Evolutionary conservation across 345 rosid genomes (phyloP).

Genomic region (Eucalyptus pauciflora): DNA sequence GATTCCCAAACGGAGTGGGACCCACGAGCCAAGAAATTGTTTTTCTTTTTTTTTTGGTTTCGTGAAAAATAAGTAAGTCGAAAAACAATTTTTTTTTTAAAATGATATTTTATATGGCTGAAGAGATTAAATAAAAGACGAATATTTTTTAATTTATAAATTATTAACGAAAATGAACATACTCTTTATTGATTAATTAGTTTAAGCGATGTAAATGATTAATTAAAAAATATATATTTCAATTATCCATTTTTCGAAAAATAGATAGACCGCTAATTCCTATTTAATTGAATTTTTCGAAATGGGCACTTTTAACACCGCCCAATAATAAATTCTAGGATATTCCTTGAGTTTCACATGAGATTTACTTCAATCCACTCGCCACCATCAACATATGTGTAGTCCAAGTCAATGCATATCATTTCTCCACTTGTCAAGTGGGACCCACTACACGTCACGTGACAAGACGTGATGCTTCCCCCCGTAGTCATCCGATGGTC

Average conservation of each 20-base stretch:
- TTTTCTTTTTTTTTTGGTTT: neutral
- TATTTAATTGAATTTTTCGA: no score
- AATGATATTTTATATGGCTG: no score
- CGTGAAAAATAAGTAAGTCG: neutral
- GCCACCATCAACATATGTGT: neutral
- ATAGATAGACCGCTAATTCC: fast-evolving
- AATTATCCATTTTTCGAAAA: fast-evolving
- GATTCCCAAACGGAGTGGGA: neutral
- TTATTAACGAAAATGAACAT: neutral
- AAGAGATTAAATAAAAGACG: no score
- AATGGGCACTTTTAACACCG: no score
- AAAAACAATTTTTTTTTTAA: no score
- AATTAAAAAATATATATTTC: fast-evolving
- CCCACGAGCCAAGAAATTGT: neutral
- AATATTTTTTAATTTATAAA: neutral
- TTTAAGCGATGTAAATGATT: fast-evolving
- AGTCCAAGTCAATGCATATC: neutral
- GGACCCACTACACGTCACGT: neutral
- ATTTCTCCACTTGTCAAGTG: neutral
- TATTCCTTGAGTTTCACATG: neutral
- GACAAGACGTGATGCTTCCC: neutral
- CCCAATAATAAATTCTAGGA: no score
- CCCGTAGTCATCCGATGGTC: neutral
- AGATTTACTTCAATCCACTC: neutral
- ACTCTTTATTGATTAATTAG: fast-evolving